Evolutionary conservation across 352 stramenopile species (phyloP), one percentile per base, ranked within the genome.

Genomic region (Pelagophyceae sp.): DNA sequence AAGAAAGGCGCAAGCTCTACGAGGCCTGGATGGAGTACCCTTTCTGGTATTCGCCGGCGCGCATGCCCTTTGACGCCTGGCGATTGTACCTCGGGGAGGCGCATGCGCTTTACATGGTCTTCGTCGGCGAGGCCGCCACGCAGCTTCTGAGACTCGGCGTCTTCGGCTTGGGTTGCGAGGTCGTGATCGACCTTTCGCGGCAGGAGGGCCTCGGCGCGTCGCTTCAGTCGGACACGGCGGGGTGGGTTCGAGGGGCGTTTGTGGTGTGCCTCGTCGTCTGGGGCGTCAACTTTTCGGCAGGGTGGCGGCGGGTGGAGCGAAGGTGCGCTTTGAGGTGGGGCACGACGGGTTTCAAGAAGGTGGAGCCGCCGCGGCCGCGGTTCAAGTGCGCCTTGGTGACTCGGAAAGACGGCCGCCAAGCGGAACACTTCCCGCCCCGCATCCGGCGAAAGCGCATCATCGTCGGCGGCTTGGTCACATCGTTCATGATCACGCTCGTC

Each of bases 71-170:
- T 19, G 67, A 74, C 27, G 37, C 2, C 17, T 74, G 35, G 5
- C 19, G 31, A 11, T 33, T 60, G 11, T 74, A 74, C 38, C 58
- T 74, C 67, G 67, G 67, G 17, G 67, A 74, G 67, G 11, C 27
- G 23, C 3, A 2, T 1, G 67, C 20, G 35, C 38, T 74, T 1
- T 33, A 58, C 67, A 74, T 74, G 35, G 38, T 23, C 2, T 74
- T 54, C n/a, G 11, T 58, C 35, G 67, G 35, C 35, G 35, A 74
- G 25, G 15, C 25, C 5, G 31, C 67, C 11, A 31, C 2, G 38
- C 17, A 37, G 15, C 17, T 32, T 1, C 17, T 3, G 17, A 60
- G 19, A 37, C 33, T 74, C 35, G 37, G 35, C 33, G 67, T 54
- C 15, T n/a, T 33, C 2, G 67, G 67, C 27, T 23, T 74, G 25